A percentile compares a stretch with the other conserved stretches of the same genome.
These are phyloP conservation scores for Wickerhamomyces pijperi DNA, from an alignment of 805 yeast species.

Conservation along the genomic window DNA sequence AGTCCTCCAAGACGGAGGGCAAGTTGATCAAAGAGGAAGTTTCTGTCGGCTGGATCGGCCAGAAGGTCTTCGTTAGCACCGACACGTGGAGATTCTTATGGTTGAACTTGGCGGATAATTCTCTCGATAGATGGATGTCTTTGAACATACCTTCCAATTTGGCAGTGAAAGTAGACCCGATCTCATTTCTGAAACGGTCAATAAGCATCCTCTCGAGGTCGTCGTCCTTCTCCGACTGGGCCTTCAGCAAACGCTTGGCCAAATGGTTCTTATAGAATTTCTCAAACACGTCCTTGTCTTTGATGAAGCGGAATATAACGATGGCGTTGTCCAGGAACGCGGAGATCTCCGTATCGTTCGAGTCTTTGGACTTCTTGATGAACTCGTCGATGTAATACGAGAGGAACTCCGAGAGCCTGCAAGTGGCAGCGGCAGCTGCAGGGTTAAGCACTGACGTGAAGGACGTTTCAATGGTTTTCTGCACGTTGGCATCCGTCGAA, in stretches of 20 bases:
- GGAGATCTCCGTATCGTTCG: slow-evolving; percentile 32
- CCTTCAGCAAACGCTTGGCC: slow-evolving; percentile 62
- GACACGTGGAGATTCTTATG: slow-evolving; percentile 34
- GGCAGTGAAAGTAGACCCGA: slow-evolving; percentile 70
- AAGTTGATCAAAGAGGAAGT: slow-evolving; percentile 22
- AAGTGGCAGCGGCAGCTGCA: too few species aligned
- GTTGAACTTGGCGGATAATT: slow-evolving; percentile 30
- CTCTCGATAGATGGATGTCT: slow-evolving; percentile 56
- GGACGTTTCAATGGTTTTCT: slow-evolving; percentile 47
- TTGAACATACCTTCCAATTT: slow-evolving; percentile 80
- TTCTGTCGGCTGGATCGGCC: slow-evolving; percentile 46
- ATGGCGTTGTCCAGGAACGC: slow-evolving; percentile 43
- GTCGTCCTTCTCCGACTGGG: slow-evolving; percentile 18
- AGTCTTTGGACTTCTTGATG: slow-evolving; percentile 38
- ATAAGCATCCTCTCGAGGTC: slow-evolving; percentile 66
- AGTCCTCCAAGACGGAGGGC: slow-evolving; percentile 32
- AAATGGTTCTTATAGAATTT: slow-evolving; percentile 75
- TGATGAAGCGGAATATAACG: slow-evolving; percentile 51
- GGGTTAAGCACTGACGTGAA: slow-evolving; percentile 54
- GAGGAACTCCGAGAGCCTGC: slow-evolving; percentile 42
- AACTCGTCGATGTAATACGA: slow-evolving; percentile 49
- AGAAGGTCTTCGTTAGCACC: slow-evolving; percentile 48
- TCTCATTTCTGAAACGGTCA: slow-evolving; percentile 56
- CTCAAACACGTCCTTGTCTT: slow-evolving; percentile 82
- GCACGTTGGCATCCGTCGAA: slow-evolving; percentile 34